Base-by-base conservation (phyloP, 23 red algal genomes). In the Gracilariopsis chorda region DNA sequence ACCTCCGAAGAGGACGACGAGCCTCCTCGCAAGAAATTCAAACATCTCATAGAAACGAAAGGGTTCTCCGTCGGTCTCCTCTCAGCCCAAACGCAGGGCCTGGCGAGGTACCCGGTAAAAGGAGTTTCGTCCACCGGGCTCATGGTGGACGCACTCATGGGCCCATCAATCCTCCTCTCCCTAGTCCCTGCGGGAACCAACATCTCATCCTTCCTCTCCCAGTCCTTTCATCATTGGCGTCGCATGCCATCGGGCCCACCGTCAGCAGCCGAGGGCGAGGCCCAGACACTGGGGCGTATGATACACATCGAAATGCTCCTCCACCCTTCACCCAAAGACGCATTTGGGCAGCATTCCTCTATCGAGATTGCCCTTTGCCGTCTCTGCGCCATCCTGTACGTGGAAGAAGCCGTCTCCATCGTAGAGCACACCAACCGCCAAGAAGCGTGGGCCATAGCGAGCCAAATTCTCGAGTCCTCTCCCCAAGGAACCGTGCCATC, bases 331-430 rank as follows among this genome's bases (percentile, higher is more conserved):
- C 46, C 51, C 48, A 56, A 55, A 37, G 46, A 81, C 33, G 52
- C 77, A 43, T 51, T 81, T 21, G 32, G 39, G 32, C 45, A 56
- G 2, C 34, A 39, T 29, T 25, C 48, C 21, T 56, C 44, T 27
- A 51, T 57, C 48, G 77, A 81, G 48, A 59, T 58, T 11, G 47
- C 25, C 0, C 77, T 81, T 21, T 51, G 77, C 21, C 77, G 77
- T 16, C 77, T 81, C 20, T 56, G 35, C 27, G 42, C 45, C 17
- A 81, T 81, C 45, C 28, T 62, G 46, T 44, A 36, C 52, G 51
- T 81, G 48, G 48, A 81, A 33, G 52, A 81, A n/a, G 24, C n/a
- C 25, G 30, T 59, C 32, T 37, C 20, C 71, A 77, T 44, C 20
- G 71, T 1, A 16, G 7, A 58, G 14, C 28, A 58, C 53, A 58